These are phyloP conservation scores for Thielaviopsis euricoi DNA, from an alignment of 2,329 filamentous ascomycete genomes.

Conservation along the genomic window DNA sequence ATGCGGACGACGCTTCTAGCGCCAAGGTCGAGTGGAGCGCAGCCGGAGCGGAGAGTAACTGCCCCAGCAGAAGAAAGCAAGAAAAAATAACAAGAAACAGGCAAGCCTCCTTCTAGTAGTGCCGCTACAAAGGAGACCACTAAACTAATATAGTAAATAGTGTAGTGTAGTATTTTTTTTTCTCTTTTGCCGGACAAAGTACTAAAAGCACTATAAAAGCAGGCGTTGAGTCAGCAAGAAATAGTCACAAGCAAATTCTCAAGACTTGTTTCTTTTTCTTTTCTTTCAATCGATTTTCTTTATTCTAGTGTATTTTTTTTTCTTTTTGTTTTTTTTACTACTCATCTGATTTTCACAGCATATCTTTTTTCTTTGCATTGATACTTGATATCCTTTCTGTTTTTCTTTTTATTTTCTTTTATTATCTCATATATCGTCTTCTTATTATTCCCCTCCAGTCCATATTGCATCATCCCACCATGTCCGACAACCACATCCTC, in stretches of 20 bases:
- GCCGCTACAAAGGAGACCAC: too few relatives aligned
- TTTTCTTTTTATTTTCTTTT: neutral
- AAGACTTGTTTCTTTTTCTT: too few relatives aligned
- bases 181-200: too few relatives aligned
- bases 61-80: neutral
- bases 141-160: too few relatives aligned
- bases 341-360: neutral
- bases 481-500: conserved; percentile 31
- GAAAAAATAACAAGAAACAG: too few relatives aligned
- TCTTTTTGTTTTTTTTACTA: neutral
- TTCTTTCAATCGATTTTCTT: neutral
- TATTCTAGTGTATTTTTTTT: neutral
- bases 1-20: neutral
- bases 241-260: too few relatives aligned
- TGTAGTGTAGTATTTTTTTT: too few relatives aligned
- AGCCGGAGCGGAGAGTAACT: neutral
- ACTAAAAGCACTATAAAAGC: too few relatives aligned
- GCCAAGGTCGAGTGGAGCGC: neutral
- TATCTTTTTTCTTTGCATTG: neutral
- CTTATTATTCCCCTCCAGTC: neutral
- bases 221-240: too few relatives aligned
- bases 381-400: neutral
- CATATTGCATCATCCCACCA: conserved; percentile 5
- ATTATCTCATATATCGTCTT: neutral
- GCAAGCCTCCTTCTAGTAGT: too few relatives aligned